These are phyloP conservation scores for Nannochloropsis limnetica DNA, from an alignment of 352 stramenopile genomes.

Conservation along the genomic window DNA sequence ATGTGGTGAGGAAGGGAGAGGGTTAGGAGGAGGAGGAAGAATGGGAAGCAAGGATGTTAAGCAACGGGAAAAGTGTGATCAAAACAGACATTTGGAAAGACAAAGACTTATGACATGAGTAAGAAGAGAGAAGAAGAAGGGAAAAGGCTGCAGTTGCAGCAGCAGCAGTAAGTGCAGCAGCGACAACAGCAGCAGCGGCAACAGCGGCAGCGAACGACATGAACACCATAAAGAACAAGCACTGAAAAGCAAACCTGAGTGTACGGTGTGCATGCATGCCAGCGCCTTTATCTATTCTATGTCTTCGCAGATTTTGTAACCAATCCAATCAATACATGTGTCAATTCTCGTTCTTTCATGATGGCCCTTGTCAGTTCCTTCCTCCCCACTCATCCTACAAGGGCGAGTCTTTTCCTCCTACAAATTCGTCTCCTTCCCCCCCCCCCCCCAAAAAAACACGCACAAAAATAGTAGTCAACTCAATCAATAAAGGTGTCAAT, in stretches of 20 bases:
- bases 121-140: background rate
- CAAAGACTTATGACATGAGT: background rate
- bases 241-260: background rate
- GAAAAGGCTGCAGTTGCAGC: background rate
- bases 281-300: background rate
- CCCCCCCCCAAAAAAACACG: no score
- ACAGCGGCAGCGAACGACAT: background rate
- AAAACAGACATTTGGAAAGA: background rate
- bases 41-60: no score
- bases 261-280: background rate
- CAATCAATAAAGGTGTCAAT: background rate
- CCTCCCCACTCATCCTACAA: background rate
- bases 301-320: background rate
- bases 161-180: background rate
- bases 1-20: no score
- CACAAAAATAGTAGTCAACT: background rate
- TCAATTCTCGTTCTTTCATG: background rate
- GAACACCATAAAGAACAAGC: background rate
- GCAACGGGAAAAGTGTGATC: no score
- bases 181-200: background rate
- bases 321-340: background rate
- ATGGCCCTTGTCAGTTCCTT: background rate
- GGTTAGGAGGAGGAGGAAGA: no score
- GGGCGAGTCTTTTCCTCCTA: no score
- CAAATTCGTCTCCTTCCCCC: no score